These are phyloP conservation scores for Citrus australasica DNA, from an alignment of 345 rosid species.

Conservation along the genomic window DNA sequence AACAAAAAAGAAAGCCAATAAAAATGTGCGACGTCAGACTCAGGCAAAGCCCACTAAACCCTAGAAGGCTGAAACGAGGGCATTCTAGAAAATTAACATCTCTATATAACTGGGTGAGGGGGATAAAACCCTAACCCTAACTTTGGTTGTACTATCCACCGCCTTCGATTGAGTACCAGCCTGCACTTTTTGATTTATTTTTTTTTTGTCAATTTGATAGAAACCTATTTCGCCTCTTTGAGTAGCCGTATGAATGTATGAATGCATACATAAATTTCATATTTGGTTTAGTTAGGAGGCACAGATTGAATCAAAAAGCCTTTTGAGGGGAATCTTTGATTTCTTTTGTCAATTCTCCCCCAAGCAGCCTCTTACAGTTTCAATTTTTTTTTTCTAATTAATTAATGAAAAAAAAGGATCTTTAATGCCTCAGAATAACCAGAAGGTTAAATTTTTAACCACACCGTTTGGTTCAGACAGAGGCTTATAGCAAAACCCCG, in stretches of 20 bases:
- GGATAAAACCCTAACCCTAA: background rate
- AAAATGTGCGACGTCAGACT: no score
- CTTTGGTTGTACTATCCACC: background rate
- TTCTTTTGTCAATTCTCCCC: slow-evolving; percentile 12
- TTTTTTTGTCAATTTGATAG: accelerated
- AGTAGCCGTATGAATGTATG: slow-evolving; percentile 36
- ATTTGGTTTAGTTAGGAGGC: slow-evolving; percentile 38
- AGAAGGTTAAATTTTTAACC: slow-evolving; percentile 6
- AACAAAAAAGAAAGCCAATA: no score
- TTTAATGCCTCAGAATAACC: slow-evolving; percentile 32
- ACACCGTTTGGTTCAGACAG: slow-evolving; percentile 39
- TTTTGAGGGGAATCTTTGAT: slow-evolving; percentile 24
- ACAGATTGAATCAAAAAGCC: slow-evolving; percentile 16
- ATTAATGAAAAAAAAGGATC: background rate
- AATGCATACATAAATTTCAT: slow-evolving; percentile 1
- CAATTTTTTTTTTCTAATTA: background rate
- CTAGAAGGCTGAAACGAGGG: background rate
- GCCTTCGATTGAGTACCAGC: no score
- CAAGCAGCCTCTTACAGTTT: slow-evolving; percentile 31
- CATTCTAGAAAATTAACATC: background rate
- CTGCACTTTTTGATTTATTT: background rate
- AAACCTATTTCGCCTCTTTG: slow-evolving; percentile 29
- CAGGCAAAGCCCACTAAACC: no score
- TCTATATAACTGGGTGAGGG: background rate
- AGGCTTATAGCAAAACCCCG: slow-evolving; percentile 19